Evolutionary conservation across 1,284 basidiomycete genomes (phyloP), one percentile per base, ranked within the genome.

Genomic region (Pisolithus thermaeus): DNA sequence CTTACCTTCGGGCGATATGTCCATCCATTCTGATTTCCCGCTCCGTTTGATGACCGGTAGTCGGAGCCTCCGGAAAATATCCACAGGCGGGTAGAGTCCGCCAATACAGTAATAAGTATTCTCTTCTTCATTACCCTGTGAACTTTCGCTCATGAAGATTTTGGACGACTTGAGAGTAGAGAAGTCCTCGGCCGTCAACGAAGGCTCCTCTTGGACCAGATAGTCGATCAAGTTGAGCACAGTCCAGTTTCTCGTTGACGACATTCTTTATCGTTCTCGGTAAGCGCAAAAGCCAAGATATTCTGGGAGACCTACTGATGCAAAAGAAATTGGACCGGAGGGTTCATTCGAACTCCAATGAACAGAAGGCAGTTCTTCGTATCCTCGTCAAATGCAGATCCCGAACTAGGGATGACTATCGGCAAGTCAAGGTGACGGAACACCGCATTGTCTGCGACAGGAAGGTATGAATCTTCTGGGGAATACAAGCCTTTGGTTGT

Each of bases 11-110:
- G 92, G 90, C 0, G 90, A 91, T 22, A 76, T 79, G 3, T 76
- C 68, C 49, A 79, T 77, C 94, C 94, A 97, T 63, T 87, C 92
- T 6, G 70, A 68, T 55, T 83, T 77, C 9, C 76, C 76, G 1
- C 88, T 85, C 95, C 95, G 98, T 61, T 92, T 92, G 38, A 99
- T 75, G 1, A 96, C 66, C 1, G 94, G 92, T 7, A 99, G 71
- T 7, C 81, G 79, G 2, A 98, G 73, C 44, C 81, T 75, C 8
- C 88, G 80, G 56, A 96, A 83, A 1, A 78, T 73, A 37, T 89
- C 86, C 2, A 76, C 63, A 0, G 97, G 96, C 63, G 97, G 94
- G 61, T 96, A 97, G 2, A 95, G 74, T 52, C 91, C 80, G 30
- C 73, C 71, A 0, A 91, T 89, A 50, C 75, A 81, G 61, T 74